Evolutionary conservation across 2,329 filamentous ascomycete genomes (phyloP).

Genomic region (Alternaria infectoria): DNA sequence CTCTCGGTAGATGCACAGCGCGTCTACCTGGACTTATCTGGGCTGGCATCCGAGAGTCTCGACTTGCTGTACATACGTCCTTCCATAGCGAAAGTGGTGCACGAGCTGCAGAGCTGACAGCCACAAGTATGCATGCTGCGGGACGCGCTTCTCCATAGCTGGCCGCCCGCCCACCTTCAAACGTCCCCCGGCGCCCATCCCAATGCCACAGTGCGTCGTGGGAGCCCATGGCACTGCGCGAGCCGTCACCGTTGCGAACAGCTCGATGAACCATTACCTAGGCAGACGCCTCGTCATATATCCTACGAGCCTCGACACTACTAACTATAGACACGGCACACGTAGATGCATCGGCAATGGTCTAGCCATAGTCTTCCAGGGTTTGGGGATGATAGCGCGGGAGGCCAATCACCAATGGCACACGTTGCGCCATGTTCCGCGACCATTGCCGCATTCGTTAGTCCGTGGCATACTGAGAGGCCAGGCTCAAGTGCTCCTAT

Average conservation of each 20-base stretch:
- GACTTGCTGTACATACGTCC: not conserved
- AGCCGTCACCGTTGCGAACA: not conserved
- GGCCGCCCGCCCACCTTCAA: not conserved
- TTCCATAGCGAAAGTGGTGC: not conserved
- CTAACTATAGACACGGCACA: conserved; percentile 10
- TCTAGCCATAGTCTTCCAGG: not conserved
- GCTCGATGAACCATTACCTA: not conserved
- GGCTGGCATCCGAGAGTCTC: not conserved
- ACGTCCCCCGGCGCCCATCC: not conserved
- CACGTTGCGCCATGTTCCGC: conserved; percentile 1
- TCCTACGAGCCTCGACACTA: not conserved
- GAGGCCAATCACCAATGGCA: conserved; percentile 6
- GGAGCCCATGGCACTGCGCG: not conserved
- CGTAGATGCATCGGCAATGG: not conserved
- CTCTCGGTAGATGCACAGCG: not conserved
- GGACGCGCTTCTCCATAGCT: not conserved
- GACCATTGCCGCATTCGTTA: conserved; percentile 11
- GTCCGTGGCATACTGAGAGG: not conserved
- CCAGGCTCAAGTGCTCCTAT: conserved; percentile 1
- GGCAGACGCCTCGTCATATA: conserved; percentile 1
- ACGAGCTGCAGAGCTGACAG: not conserved
- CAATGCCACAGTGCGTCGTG: not conserved
- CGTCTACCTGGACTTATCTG: not conserved
- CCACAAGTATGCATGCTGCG: not conserved
- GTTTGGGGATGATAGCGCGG: conserved; percentile 3